Base-by-base conservation (phyloP, 2,329 filamentous ascomycete genomes). In the Raffaelea arxii region DNA sequence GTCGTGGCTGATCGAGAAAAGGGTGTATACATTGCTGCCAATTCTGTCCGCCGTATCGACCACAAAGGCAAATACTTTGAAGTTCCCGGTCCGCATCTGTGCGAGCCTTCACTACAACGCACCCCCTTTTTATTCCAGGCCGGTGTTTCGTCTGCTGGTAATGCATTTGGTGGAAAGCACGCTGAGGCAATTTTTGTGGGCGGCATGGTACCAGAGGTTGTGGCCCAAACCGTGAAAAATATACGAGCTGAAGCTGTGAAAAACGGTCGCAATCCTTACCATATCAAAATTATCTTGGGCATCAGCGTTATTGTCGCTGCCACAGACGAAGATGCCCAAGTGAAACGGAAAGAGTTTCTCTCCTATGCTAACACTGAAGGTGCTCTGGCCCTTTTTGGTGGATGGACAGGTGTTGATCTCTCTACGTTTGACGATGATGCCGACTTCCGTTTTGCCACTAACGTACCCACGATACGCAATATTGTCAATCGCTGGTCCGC, bases 131-230 rank as follows among this genome's bases (percentile, higher is more conserved):
- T 32, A 16, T 32, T 32, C 23, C 51, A 54, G 37, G 50, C 52
- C 12, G 52, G 52, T 16, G 50, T 48, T 22, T 54, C 52, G 11
- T 35, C 46, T 35, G 49, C 53, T 1, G 51, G 53, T 11, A 46
- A 40, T 16, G 47, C 47, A 11, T 54, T 54, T 32, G 53, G 47
- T 3, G 44, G 49, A 21, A 50, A 49, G 40, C 51, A 54, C 41
- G 53, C 51, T 22, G 53, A 54, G 25, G 43, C 44, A 18, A 48
- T 54, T 23, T 54, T 47, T 43, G 35, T 52, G 11, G 51, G 49
- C 14, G 53, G 51, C 3, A 45, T 47, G 7, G 45, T 30, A 16
- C 53, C 53, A 4, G 23, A 49, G 10, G 39, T 47, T 10, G 41
- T 44, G 11, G 30, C 27, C 25, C 35, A 36, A 9, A 39, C 30